Conservation (phyloP, 1,139 yeast genomes). For the Protomyces inouyei region DNA sequence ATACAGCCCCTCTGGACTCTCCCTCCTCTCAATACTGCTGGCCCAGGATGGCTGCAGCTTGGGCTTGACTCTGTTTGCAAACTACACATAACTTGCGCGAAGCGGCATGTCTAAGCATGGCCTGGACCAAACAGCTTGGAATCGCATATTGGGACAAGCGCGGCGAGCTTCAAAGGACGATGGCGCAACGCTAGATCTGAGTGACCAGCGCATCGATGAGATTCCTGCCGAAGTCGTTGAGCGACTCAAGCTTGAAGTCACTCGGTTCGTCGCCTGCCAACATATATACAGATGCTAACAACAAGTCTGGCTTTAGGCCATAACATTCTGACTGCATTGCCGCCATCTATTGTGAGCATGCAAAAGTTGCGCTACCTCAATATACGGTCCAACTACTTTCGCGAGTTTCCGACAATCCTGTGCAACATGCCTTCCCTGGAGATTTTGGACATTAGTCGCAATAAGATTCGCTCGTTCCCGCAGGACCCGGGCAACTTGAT, state of each 20-base stretch:
- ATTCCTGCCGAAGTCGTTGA: conserved; percentile 44
- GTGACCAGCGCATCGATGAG: conserved; percentile 40
- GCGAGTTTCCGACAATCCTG: conserved; percentile 50
- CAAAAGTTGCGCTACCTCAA: conserved; percentile 57
- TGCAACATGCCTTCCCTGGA: conserved; percentile 50
- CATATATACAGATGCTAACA: not conserved
- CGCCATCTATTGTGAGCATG: conserved; percentile 42
- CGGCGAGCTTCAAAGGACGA: conserved; percentile 16
- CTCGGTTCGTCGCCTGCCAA: conserved; percentile 39
- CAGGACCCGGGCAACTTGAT: conserved; percentile 44
- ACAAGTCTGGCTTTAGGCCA: conserved; percentile 28
- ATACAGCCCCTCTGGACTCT: too few relatives aligned
- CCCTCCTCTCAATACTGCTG: too few relatives aligned
- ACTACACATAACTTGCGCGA: too few relatives aligned
- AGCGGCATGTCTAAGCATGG: not conserved
- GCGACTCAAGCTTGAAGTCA: conserved; percentile 44
- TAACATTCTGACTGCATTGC: conserved; percentile 28
- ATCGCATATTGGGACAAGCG: conserved; percentile 13
- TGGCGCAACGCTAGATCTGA: conserved; percentile 33
- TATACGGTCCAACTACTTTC: conserved; percentile 56
- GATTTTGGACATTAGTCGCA: conserved; percentile 63
- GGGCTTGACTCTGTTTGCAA: too few relatives aligned
- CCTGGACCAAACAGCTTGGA: not conserved
- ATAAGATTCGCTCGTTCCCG: conserved; percentile 49
- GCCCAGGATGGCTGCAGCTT: too few relatives aligned